phyloP scores from a whole-genome alignment of 352 stramenopile species.

The Aphanomyces stellatus region DNA sequence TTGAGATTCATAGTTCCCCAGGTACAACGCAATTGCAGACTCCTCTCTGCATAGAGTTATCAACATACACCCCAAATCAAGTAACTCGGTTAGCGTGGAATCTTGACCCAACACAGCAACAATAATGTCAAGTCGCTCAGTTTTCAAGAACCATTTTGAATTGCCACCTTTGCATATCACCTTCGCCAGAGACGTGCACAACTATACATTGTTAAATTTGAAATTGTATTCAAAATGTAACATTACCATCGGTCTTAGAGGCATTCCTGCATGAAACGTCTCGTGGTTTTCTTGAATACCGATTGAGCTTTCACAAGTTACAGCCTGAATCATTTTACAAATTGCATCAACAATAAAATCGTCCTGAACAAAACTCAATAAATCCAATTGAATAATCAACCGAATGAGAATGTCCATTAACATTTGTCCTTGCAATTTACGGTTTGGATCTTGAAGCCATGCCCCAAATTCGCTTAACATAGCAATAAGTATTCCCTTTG shows the following conservation, averaged over 20 bases:
- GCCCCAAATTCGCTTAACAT: conserved; percentile 3
- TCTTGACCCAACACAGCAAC: conserved; percentile 15
- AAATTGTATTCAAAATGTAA: background rate
- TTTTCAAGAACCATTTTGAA: background rate
- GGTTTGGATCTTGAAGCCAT: background rate
- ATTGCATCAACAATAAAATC: conserved; percentile 16
- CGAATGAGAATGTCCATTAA: conserved; percentile 21
- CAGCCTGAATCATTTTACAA: conserved; percentile 16
- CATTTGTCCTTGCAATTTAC: background rate
- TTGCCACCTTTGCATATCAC: conserved; percentile 15
- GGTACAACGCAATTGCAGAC: conserved; percentile 10
- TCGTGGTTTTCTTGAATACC: background rate
- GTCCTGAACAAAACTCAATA: conserved; percentile 17
- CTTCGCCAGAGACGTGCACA: conserved; percentile 14
- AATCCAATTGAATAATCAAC: conserved; percentile 18
- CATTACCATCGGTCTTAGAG: conserved; percentile 15
- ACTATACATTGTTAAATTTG: background rate
- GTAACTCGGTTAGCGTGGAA: conserved; percentile 3
- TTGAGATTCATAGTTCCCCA: conserved; percentile 4
- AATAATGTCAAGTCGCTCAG: conserved; percentile 5
- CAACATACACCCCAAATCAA: conserved; percentile 17
- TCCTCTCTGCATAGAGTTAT: conserved; percentile 6
- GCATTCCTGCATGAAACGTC: background rate
- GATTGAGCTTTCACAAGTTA: background rate
- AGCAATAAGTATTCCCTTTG: background rate